Evolutionary conservation across 257 asterid genomes (phyloP).

Genomic region (Petunia axillaris): DNA sequence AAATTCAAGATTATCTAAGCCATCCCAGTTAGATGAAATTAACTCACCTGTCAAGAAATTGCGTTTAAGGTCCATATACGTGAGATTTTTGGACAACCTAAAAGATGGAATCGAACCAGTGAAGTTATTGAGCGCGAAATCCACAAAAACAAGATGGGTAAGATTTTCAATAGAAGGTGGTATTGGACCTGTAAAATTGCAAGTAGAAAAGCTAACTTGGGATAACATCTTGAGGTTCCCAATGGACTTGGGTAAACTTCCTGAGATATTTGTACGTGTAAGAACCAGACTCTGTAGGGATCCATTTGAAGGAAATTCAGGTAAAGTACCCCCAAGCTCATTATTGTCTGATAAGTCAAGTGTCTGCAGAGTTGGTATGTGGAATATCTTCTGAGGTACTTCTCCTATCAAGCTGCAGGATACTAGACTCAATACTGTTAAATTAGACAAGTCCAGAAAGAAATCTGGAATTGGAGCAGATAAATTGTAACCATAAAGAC

Average conservation of each 20-base stretch:
- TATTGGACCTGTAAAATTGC: slow-evolving; percentile 52
- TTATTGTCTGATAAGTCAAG: slow-evolving; percentile 21
- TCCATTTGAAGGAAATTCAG: slow-evolving; percentile 32
- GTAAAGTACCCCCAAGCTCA: slow-evolving; percentile 44
- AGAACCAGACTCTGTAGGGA: slow-evolving; percentile 44
- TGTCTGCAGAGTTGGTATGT: slow-evolving; percentile 22
- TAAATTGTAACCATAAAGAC: slow-evolving; percentile 31
- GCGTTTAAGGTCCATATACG: background rate
- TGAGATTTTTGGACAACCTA: too few species aligned
- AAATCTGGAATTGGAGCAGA: slow-evolving; percentile 28
- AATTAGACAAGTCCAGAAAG: slow-evolving; percentile 33
- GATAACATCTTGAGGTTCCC: slow-evolving; percentile 42
- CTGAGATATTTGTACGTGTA: slow-evolving; percentile 43
- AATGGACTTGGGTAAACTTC: slow-evolving; percentile 47
- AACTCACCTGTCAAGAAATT: slow-evolving; percentile 34
- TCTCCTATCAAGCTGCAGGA: slow-evolving; percentile 36
- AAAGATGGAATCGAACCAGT: too few species aligned
- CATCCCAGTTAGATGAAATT: slow-evolving; percentile 44
- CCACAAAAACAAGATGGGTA: slow-evolving; percentile 30
- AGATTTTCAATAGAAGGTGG: slow-evolving; percentile 44
- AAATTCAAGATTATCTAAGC: slow-evolving; percentile 35
- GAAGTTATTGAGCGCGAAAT: too few species aligned
- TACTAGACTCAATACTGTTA: slow-evolving; percentile 29
- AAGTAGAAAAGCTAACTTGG: slow-evolving; percentile 36
- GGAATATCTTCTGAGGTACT: slow-evolving; percentile 29